Evolutionary conservation across 2,329 filamentous ascomycete species (phyloP).

Genomic region (Aspergillus alliaceus): DNA sequence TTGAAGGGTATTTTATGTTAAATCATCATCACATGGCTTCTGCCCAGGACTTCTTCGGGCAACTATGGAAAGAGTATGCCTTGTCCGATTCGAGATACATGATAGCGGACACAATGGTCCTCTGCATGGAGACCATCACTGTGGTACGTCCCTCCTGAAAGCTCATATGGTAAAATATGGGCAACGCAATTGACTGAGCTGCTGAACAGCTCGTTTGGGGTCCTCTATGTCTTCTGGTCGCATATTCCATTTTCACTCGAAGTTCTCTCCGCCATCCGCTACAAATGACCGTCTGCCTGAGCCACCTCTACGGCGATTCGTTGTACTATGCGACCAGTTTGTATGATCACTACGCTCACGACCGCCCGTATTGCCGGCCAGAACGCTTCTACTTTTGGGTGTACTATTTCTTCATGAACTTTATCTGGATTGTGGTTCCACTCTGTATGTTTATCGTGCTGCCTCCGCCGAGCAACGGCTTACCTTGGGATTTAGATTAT

Average conservation of each 20-base stretch:
- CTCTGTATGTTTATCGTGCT: conserved; percentile 44
- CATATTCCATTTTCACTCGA: conserved; percentile 53
- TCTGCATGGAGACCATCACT: conserved; percentile 85
- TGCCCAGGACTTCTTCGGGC: conserved; percentile 72
- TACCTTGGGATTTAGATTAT: conserved; percentile 24
- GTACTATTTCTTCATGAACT: conserved; percentile 67
- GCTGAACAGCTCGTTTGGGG: conserved; percentile 57
- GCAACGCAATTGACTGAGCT: background rate
- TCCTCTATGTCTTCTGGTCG: conserved; percentile 59
- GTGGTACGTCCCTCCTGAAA: conserved; percentile 54
- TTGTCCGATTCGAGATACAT: conserved; percentile 85
- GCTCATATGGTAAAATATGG: background rate
- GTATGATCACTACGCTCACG: conserved; percentile 59
- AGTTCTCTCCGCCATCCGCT: conserved; percentile 60
- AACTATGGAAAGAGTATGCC: conserved; percentile 92
- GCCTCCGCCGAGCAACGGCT: conserved; percentile 1
- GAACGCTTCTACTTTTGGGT: conserved; percentile 66
- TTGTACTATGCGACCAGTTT: conserved; percentile 65
- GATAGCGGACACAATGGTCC: conserved; percentile 75
- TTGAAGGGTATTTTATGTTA: conserved; percentile 80
- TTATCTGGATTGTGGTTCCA: conserved; percentile 66
- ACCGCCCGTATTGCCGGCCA: conserved; percentile 58
- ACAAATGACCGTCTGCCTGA: conserved; percentile 61
- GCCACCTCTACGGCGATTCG: conserved; percentile 64
- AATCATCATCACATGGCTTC: conserved; percentile 66